Conservation (phyloP, 352 stramenopile species). For the Globisporangium iwayamae region DNA sequence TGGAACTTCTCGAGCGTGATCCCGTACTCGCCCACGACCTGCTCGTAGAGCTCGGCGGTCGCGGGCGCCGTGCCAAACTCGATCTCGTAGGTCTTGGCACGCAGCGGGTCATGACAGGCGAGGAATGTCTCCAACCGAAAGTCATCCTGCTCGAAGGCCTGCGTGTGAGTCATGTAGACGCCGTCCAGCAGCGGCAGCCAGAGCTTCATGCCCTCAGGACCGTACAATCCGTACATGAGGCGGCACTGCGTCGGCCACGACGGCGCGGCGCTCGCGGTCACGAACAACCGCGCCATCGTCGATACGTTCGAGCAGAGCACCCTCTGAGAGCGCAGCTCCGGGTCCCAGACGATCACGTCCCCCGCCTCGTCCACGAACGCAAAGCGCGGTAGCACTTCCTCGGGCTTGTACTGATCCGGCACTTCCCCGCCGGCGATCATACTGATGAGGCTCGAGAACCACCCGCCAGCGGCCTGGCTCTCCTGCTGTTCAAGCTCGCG, state of each 20-base stretch:
- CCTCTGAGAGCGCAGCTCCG: conserved; percentile 61
- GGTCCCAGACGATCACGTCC: conserved; percentile 77
- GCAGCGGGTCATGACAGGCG: conserved; percentile 72
- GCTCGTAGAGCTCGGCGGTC: conserved; percentile 63
- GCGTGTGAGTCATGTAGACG: conserved; percentile 59
- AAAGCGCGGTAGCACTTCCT: conserved; percentile 69
- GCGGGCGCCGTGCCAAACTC: conserved; percentile 66
- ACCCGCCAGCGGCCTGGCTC: conserved; percentile 26
- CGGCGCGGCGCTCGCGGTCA: conserved; percentile 32
- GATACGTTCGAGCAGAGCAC: conserved; percentile 68
- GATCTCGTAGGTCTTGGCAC: conserved; percentile 79
- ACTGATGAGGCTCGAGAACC: conserved; percentile 59
- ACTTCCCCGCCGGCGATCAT: conserved; percentile 62
- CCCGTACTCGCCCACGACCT: conserved; percentile 72
- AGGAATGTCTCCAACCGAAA: conserved; percentile 61
- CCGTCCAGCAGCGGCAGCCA: conserved; percentile 79
- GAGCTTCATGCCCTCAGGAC: conserved; percentile 62
- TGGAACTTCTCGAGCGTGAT: conserved; percentile 50
- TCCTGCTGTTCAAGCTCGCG: conserved; percentile 46
- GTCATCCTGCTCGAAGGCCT: conserved; percentile 53
- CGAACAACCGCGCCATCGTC: conserved; percentile 50
- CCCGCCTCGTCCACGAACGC: conserved; percentile 46
- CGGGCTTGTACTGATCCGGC: conserved; percentile 63
- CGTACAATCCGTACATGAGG: conserved; percentile 70
- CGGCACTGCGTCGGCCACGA: conserved; percentile 61